These are phyloP conservation scores for Iris macrosiphon DNA, from an alignment of 106 monocot species.

Conservation along the genomic window DNA sequence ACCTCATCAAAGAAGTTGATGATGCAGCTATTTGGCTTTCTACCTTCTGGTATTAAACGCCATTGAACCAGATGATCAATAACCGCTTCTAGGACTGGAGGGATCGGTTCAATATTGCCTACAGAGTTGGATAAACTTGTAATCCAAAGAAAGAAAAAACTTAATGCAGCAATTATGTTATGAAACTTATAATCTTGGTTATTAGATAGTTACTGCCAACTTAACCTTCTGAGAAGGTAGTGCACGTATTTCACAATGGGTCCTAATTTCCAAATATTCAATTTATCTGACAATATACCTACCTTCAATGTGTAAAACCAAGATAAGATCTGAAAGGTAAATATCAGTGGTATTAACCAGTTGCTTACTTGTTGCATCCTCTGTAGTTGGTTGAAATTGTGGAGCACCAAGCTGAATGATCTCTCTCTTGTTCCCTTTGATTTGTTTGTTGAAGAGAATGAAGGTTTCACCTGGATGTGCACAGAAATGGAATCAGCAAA, in stretches of 20 bases:
- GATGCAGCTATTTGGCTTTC: slow-evolving; percentile 88
- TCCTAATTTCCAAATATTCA: no score
- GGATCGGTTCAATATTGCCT: slow-evolving; percentile 87
- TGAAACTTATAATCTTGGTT: no score
- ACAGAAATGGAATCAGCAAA: no score
- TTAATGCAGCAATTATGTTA: no score
- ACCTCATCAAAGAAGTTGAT: slow-evolving; percentile 99
- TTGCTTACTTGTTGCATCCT: slow-evolving; percentile 52
- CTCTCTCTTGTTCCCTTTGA: slow-evolving; percentile 96
- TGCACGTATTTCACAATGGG: no score
- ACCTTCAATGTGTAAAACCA: no score
- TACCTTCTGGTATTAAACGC: slow-evolving; percentile 80
- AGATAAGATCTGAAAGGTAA: not conserved
- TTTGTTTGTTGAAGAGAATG: slow-evolving; percentile 92
- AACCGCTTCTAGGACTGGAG: slow-evolving; percentile 49
- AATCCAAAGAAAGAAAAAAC: not conserved
- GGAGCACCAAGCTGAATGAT: slow-evolving; percentile 93
- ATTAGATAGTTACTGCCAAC: no score
- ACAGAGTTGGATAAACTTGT: not conserved
- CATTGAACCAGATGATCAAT: slow-evolving; percentile 87
- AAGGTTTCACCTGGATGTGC: slow-evolving; percentile 85
- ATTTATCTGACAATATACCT: no score
- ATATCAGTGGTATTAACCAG: not conserved
- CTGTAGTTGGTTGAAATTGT: slow-evolving; percentile 76
- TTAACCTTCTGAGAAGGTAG: no score